Evolutionary conservation across 2,329 filamentous ascomycete genomes (phyloP).

Genomic region (Thelonectria blattea): DNA sequence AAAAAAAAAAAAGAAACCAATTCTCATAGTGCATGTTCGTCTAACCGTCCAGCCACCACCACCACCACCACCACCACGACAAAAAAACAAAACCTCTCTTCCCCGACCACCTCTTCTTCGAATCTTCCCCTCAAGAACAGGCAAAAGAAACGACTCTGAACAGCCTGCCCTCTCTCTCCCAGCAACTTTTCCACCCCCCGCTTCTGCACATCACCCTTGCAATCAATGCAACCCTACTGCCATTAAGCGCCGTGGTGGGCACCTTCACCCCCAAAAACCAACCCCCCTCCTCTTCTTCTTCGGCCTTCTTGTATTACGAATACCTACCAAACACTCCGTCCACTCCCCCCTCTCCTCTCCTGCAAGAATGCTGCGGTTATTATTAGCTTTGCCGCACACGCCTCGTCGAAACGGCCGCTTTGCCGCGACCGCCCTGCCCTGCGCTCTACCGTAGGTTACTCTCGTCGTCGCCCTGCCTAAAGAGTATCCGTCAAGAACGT

Average conservation of each 20-base stretch:
- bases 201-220: constrained; percentile 29
- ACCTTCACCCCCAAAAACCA: constrained; percentile 10
- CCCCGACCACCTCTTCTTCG: constrained; percentile 18
- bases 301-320: background rate
- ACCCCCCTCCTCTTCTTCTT: background rate
- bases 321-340: constrained; percentile 1
- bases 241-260: constrained; percentile 40
- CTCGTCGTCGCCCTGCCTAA: too few relatives aligned
- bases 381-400: constrained; percentile 4
- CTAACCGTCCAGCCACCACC: constrained; percentile 3
- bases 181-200: constrained; percentile 11
- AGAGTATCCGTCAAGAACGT: too few relatives aligned
- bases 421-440: constrained; percentile 21
- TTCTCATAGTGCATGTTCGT: background rate
- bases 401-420: constrained; percentile 5
- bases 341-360: background rate
- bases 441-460: constrained; percentile 6
- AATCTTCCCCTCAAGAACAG: background rate
- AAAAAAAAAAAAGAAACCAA: background rate
- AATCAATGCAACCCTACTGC: constrained; percentile 14
- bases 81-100: background rate
- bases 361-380: background rate
- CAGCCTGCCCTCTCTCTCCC: too few relatives aligned
- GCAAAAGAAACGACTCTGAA: too few relatives aligned
- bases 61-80: background rate